Percentiles rank a stretch among this genome's conserved stretches.
phyloP scores from a whole-genome alignment of 345 rosid species.

The Sisymbrium irio region DNA sequence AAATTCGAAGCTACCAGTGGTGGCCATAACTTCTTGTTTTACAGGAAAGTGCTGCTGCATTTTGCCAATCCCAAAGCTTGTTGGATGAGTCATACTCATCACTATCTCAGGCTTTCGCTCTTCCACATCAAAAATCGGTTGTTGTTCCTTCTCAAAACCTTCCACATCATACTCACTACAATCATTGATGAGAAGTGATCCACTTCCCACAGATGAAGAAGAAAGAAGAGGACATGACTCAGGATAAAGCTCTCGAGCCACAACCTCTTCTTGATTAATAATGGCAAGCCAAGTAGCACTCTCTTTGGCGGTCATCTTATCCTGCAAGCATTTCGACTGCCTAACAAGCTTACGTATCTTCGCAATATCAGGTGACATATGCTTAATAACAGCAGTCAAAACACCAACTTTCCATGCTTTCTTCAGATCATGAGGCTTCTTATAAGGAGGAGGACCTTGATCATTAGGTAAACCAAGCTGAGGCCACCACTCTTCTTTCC shows the following conservation, averaged over 20 bases:
- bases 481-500: conserved; percentile 81
- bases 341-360: conserved; percentile 79
- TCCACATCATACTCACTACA: conserved; percentile 75
- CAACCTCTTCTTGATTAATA: conserved; percentile 66
- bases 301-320: conserved; percentile 91
- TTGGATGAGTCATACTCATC: conserved; percentile 31
- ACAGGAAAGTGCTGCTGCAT: conserved; percentile 38
- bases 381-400: conserved; percentile 77
- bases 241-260: conserved; percentile 64
- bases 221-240: conserved; percentile 44
- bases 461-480: conserved; percentile 57
- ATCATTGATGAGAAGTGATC: conserved; percentile 51
- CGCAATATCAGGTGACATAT: conserved; percentile 73
- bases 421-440: conserved; percentile 86
- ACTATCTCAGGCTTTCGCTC: conserved; percentile 47
- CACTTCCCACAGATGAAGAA: conserved; percentile 44
- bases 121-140: conserved; percentile 35
- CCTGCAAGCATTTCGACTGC: conserved; percentile 83
- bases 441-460: conserved; percentile 79
- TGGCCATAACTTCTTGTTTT: conserved; percentile 48
- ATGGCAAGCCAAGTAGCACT: conserved; percentile 78
- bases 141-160: conserved; percentile 46
- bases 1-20: conserved; percentile 35
- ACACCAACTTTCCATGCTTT: conserved; percentile 86
- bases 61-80: conserved; percentile 37